These are phyloP conservation scores for Cyberlindnera galapagoensis DNA, from an alignment of 805 yeast genomes.

Conservation along the genomic window DNA sequence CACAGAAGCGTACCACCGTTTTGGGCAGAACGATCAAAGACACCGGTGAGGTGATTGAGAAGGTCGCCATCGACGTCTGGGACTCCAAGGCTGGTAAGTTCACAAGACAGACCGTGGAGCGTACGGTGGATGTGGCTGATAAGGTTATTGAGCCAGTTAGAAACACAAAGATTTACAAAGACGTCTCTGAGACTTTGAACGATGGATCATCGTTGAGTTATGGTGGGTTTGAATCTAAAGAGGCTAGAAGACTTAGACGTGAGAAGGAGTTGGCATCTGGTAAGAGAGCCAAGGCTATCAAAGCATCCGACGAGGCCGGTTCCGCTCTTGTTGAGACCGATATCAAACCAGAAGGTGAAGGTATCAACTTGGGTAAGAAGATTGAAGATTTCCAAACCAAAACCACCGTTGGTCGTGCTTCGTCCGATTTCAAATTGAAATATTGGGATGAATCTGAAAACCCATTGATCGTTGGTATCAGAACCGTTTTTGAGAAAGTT, in stretches of 20 bases:
- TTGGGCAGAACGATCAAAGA: constrained; percentile 69
- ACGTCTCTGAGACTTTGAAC: constrained; percentile 79
- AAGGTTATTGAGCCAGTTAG: constrained; percentile 90
- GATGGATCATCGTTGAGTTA: constrained; percentile 86
- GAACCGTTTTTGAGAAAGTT: constrained; percentile 74
- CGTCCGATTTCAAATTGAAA: constrained; percentile 55
- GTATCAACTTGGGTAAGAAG: constrained; percentile 43
- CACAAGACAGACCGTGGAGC: constrained; percentile 78
- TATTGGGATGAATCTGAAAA: constrained; percentile 91
- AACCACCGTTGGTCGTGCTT: constrained; percentile 60
- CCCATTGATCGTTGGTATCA: constrained; percentile 72
- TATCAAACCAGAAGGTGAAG: constrained; percentile 66
- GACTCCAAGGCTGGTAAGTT: constrained; percentile 88
- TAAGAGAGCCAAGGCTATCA: constrained; percentile 57
- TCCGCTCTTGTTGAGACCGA: constrained; percentile 77
- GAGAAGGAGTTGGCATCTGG: constrained; percentile 56
- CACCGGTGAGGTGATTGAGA: constrained; percentile 93
- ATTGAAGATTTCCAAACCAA: constrained; percentile 62
- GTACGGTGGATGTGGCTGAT: constrained; percentile 80
- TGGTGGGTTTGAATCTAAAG: constrained; percentile 89
- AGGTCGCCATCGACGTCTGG: constrained; percentile 89
- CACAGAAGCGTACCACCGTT: constrained; percentile 67
- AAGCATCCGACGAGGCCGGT: constrained; percentile 78
- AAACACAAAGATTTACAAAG: constrained; percentile 82
- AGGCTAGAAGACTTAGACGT: constrained; percentile 69